phyloP scores from a whole-genome alignment of 306 rosid genomes.

The Begonia masoniana region DNA sequence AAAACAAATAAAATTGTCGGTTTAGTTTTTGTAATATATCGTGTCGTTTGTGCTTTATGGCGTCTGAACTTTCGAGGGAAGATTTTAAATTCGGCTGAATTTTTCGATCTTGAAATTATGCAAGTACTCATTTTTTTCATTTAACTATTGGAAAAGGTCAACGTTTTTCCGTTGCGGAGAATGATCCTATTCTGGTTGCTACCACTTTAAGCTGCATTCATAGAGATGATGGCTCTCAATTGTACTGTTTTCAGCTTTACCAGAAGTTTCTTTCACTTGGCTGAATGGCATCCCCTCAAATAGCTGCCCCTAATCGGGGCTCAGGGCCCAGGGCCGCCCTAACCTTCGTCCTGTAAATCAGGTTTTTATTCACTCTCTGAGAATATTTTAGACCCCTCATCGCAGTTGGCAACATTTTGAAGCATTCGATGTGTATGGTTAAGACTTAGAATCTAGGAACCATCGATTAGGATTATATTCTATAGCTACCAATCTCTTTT shows the following conservation, averaged over 20 bases:
- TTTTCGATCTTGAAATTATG: constrained; percentile 4
- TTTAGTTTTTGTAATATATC: too few relatives aligned
- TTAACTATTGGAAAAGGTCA: constrained; percentile 29
- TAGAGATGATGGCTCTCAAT: constrained; percentile 60
- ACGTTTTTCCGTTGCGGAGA: constrained; percentile 44
- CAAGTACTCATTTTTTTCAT: constrained; percentile 9
- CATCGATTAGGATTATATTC: too few relatives aligned
- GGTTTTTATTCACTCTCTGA: constrained; percentile 6
- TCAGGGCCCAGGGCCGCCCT: constrained; percentile 56
- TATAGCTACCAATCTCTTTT: too few relatives aligned
- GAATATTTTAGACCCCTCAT: constrained; percentile 1
- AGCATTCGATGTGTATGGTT: too few relatives aligned
- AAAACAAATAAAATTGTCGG: too few relatives aligned
- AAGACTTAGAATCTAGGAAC: too few relatives aligned
- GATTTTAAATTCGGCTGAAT: constrained; percentile 8
- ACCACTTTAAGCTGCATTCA: constrained; percentile 41
- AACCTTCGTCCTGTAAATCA: constrained; percentile 8
- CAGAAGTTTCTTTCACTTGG: constrained; percentile 56
- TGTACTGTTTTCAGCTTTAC: constrained; percentile 30
- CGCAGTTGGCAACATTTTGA: too few relatives aligned
- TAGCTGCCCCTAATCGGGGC: constrained; percentile 43
- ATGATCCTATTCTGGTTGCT: constrained; percentile 37
- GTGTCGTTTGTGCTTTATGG: constrained; percentile 20
- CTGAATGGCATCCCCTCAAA: constrained; percentile 94
- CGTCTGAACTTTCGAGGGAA: constrained; percentile 21